Conservation (phyloP, 768 basidiomycete genomes). For the Leccinum incarnatum region DNA sequence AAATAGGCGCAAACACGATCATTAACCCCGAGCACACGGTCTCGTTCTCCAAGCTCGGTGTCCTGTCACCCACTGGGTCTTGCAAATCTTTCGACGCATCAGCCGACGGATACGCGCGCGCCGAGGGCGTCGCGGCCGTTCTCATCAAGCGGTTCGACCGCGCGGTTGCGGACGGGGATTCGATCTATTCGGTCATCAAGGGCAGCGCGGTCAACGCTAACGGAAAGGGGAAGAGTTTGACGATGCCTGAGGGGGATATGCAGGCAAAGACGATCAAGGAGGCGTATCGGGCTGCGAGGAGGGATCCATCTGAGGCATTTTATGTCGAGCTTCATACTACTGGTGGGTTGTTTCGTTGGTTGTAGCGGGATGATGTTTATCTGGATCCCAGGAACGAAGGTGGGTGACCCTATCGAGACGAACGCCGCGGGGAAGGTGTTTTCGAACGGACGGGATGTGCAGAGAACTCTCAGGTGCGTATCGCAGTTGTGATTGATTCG, state of each 20-base stretch:
- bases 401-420: slow-evolving; percentile 49
- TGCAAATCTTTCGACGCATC: slow-evolving; percentile 33
- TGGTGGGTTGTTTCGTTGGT: slow-evolving; percentile 20
- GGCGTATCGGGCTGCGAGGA: slow-evolving; percentile 29
- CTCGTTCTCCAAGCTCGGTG: slow-evolving; percentile 28
- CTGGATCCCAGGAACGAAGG: slow-evolving; percentile 32
- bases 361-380: background rate
- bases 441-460: slow-evolving; percentile 18
- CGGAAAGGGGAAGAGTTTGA: slow-evolving; percentile 34
- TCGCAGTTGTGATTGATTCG: background rate
- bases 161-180: slow-evolving; percentile 30
- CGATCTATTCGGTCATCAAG: slow-evolving; percentile 30
- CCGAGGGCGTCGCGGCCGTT: slow-evolving; percentile 31
- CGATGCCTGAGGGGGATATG: slow-evolving; percentile 34
- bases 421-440: slow-evolving; percentile 45
- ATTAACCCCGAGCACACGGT: slow-evolving; percentile 28
- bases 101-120: slow-evolving; percentile 33
- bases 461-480: slow-evolving; percentile 19
- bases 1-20: slow-evolving; percentile 28
- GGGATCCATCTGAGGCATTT: slow-evolving; percentile 40
- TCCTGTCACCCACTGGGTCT: slow-evolving; percentile 36
- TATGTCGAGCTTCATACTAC: slow-evolving; percentile 52
- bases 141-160: slow-evolving; percentile 35
- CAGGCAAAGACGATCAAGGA: slow-evolving; percentile 34
- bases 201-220: slow-evolving; percentile 35